Base-by-base conservation (phyloP, 768 basidiomycete genomes). In the Boletus sensibilis region DNA sequence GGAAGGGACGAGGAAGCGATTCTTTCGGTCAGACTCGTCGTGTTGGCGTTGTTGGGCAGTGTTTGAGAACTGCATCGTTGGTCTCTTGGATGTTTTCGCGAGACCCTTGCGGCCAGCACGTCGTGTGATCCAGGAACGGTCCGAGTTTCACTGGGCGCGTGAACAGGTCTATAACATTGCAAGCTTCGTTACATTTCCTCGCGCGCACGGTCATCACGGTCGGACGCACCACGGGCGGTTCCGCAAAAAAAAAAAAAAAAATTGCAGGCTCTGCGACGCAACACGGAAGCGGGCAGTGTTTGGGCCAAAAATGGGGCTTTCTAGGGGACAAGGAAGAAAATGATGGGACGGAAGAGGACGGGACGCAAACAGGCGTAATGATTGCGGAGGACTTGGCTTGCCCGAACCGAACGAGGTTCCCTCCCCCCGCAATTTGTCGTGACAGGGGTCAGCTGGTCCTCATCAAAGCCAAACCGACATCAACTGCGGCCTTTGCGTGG, bases 21-120 rank as follows among this genome's bases (percentile, higher is more conserved):
- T 84, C 67, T 74, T 77, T 55, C 86, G 82, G 70, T 86, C 86
- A 58, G 78, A 76, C 47, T 84, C 83, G 63, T 83, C 82, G 38
- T 52, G 20, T 7, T 68, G 61, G 51, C 61, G 43, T 47, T 75
- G 73, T 58, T 75, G 72, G 49, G 64, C 63, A 52, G 56, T 68
- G 50, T 62, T 62, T 31, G 71, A 66, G 53, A 68, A 67, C 47
- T 69, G 63, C 73, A 79, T 76, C 51, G 61, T 29, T 72, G 56
- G 57, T 31, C 16, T 13, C n/a, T 21, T 39, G 47, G 11, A 18
- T 39, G 38, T 39, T n/a, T 39, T 18, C n/a, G n/a, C 38, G n/a
- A 5, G 23, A 39, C 47, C 20, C 9, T 21, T 47, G 46, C 5
- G 45, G 8, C 16, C 27, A 27, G 21, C 18, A 13, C 5, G 48